Evolutionary conservation across 441 rosid genomes (phyloP).

Genomic region (Erodium chrysanthum): DNA sequence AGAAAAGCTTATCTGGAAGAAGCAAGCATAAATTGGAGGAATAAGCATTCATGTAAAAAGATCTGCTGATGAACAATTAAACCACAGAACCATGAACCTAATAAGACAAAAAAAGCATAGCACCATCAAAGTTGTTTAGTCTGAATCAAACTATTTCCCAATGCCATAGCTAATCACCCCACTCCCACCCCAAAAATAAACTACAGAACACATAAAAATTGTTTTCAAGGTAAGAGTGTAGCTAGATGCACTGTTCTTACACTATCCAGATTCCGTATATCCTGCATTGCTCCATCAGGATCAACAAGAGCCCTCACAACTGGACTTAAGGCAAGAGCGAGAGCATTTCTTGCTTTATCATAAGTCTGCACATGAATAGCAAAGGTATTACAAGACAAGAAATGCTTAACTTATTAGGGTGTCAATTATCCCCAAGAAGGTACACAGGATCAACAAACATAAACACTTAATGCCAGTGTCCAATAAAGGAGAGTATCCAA

Average conservation of each 20-base stretch:
- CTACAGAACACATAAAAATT: background rate
- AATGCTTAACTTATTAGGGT: background rate
- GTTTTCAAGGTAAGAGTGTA: background rate
- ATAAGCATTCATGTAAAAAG: background rate
- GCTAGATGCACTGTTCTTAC: slow-evolving; percentile 34
- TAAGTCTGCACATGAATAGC: slow-evolving; percentile 44
- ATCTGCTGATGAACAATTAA: background rate
- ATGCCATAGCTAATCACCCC: slow-evolving; percentile 3
- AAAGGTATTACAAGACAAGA: background rate
- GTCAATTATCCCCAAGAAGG: background rate
- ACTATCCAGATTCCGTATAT: slow-evolving; percentile 72
- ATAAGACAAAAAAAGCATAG: background rate
- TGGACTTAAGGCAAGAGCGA: slow-evolving; percentile 93
- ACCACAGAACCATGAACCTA: background rate
- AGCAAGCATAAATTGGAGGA: slow-evolving; percentile 15
- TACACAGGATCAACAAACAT: background rate
- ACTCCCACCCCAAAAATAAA: background rate
- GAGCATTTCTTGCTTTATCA: slow-evolving; percentile 87
- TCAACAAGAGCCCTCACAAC: slow-evolving; percentile 77
- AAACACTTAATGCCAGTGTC: background rate
- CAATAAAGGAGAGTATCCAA: background rate
- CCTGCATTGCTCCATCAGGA: slow-evolving; percentile 88
- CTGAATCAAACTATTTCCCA: background rate
- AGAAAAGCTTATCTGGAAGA: slow-evolving; percentile 77
- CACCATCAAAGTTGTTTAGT: background rate